Conservation (phyloP, 129 eudicot species). For the Flaveria ramosissima region DNA sequence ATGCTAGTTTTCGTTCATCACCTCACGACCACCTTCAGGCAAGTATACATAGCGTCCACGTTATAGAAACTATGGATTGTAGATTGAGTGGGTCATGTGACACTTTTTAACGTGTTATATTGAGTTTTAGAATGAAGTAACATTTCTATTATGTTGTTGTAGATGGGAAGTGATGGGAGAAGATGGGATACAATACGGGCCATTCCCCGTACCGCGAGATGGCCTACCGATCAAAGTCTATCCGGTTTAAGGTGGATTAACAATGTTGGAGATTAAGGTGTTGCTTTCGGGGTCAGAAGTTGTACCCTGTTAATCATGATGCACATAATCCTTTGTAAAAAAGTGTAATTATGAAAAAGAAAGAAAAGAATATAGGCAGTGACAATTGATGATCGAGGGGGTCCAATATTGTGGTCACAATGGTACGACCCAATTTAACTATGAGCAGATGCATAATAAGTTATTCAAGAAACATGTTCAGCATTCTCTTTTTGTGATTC, state of each 20-base stretch:
- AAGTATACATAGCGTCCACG: background rate
- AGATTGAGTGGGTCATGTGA: background rate
- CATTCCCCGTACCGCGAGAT: slow-evolving; percentile 72
- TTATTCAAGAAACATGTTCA: slow-evolving; percentile 10
- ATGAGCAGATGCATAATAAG: slow-evolving; percentile 24
- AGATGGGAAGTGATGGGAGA: slow-evolving; percentile 82
- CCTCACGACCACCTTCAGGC: slow-evolving; percentile 73
- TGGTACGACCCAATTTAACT: slow-evolving; percentile 20
- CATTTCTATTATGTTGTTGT: slow-evolving; percentile 1
- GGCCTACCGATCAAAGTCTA: slow-evolving; percentile 58
- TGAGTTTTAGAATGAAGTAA: background rate
- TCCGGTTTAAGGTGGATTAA: slow-evolving; percentile 16
- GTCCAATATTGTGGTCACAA: slow-evolving; percentile 18
- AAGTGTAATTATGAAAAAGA: slow-evolving; percentile 16
- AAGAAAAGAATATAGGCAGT: background rate
- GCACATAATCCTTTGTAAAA: slow-evolving; percentile 32
- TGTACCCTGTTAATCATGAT: slow-evolving; percentile 9
- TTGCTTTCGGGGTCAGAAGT: slow-evolving; percentile 25
- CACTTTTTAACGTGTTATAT: background rate
- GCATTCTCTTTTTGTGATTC: slow-evolving; percentile 12
- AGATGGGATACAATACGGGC: slow-evolving; percentile 73
- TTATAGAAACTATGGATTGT: background rate
- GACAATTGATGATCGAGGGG: slow-evolving; percentile 21
- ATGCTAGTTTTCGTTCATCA: slow-evolving; percentile 80
- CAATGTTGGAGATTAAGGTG: background rate